Conservation (phyloP, 139 green algal species). For the Chlamydomonas schloesseri region DNA sequence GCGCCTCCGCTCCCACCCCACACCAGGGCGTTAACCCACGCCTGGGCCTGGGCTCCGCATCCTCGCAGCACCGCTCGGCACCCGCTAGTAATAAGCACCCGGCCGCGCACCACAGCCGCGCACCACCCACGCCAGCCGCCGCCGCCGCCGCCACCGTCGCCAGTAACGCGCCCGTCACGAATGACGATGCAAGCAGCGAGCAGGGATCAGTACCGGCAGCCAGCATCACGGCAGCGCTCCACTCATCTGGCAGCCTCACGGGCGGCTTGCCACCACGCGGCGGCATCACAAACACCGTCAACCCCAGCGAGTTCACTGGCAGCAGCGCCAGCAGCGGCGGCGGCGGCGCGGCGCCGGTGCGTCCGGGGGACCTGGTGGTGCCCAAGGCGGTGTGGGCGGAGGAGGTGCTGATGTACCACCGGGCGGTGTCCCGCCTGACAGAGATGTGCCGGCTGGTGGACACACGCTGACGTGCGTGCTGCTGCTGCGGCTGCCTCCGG, state of each 20-base stretch:
- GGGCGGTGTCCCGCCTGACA: conserved; percentile 49
- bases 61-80: no score
- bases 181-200: no score
- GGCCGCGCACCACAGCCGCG: background rate
- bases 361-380: background rate
- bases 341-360: background rate
- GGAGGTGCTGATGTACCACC: conserved; percentile 65
- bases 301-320: conserved; percentile 2
- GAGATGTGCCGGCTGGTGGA: conserved; percentile 44
- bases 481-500: no score
- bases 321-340: background rate
- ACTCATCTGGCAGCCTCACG: background rate
- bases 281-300: background rate
- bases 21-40: background rate
- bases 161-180: background rate
- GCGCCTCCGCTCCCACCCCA: no score
- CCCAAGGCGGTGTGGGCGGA: conserved; percentile 38
- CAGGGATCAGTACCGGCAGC: background rate
- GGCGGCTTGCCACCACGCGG: no score
- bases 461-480: no score
- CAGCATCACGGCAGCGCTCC: background rate
- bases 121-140: no score
- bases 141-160: background rate
- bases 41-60: background rate
- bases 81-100: no score